These are phyloP conservation scores for Heterobasidion annosum DNA, from an alignment of 1,284 basidiomycete genomes.

Conservation along the genomic window DNA sequence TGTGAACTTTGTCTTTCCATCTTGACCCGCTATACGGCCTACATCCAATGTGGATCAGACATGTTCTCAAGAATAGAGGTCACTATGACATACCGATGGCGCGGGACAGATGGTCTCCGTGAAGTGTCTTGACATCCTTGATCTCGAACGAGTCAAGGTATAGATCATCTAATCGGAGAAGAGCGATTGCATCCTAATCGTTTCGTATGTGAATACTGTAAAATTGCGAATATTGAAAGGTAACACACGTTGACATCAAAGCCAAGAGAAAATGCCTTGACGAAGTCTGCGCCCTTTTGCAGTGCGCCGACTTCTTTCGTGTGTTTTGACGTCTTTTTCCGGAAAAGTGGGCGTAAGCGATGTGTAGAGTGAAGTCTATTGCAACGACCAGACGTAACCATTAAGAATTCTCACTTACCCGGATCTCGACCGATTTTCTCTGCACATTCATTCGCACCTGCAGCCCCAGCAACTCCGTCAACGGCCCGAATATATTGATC, in stretches of 20 bases:
- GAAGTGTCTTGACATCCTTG: slow-evolving; percentile 97
- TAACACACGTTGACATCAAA: slow-evolving; percentile 83
- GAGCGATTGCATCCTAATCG: slow-evolving; percentile 85
- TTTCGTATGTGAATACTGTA: slow-evolving; percentile 5
- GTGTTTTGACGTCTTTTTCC: slow-evolving; percentile 79
- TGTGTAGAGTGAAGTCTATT: not conserved
- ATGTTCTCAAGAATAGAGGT: slow-evolving; percentile 2
- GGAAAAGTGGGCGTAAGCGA: too few species aligned
- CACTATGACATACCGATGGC: slow-evolving; percentile 67
- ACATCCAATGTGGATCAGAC: not conserved
- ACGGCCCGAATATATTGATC: slow-evolving; percentile 93
- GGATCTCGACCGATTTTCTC: slow-evolving; percentile 83
- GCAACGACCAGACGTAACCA: slow-evolving; percentile 3
- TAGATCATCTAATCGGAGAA: slow-evolving; percentile 91
- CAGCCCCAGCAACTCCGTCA: slow-evolving; percentile 90
- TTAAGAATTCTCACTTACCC: slow-evolving; percentile 44
- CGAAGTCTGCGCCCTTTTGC: slow-evolving; percentile 98
- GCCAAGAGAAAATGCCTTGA: slow-evolving; percentile 90
- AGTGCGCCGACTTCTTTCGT: slow-evolving; percentile 88
- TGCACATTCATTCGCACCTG: slow-evolving; percentile 97
- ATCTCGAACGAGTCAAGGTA: slow-evolving; percentile 99
- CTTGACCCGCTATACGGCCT: slow-evolving; percentile 96
- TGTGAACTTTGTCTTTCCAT: slow-evolving; percentile 97
- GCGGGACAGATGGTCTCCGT: slow-evolving; percentile 92
- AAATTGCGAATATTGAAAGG: not conserved